Conservation (phyloP, 352 stramenopile genomes). For the Globisporangium alternatum region DNA sequence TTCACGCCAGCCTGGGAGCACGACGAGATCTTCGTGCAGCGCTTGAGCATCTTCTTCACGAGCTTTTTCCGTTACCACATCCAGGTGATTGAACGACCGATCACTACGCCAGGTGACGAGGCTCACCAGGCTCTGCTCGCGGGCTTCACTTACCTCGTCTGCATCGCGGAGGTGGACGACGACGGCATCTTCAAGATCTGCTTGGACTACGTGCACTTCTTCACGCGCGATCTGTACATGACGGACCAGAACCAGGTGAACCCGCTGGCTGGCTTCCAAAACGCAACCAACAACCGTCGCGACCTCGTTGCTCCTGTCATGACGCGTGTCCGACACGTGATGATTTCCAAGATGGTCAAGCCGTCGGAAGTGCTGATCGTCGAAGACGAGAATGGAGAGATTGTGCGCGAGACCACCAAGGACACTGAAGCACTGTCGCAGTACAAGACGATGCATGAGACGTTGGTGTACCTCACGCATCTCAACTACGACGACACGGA, state of each 20-base stretch:
- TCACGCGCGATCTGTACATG: conserved; percentile 96
- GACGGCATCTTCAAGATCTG: conserved; percentile 99
- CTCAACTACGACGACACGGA: conserved; percentile 99
- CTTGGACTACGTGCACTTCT: conserved; percentile 97
- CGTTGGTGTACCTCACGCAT: conserved; percentile 99
- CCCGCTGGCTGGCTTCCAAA: conserved; percentile 57
- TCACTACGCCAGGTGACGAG: conserved; percentile 73
- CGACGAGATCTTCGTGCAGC: conserved; percentile 97
- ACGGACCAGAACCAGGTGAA: conserved; percentile 80
- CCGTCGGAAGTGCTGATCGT: conserved; percentile 99
- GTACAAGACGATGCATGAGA: conserved; percentile 99
- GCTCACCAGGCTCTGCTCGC: conserved; percentile 89
- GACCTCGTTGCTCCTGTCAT: conserved; percentile 86
- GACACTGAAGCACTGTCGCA: conserved; percentile 99
- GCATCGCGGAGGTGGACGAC: conserved; percentile 91
- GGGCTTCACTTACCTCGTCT: conserved; percentile 92
- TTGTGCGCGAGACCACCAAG: conserved; percentile 97
- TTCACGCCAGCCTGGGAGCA: conserved; percentile 93
- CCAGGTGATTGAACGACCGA: conserved; percentile 91
- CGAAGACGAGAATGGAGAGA: conserved; percentile 98
- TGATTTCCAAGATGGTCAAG: conserved; percentile 99
- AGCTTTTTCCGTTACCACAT: conserved; percentile 95
- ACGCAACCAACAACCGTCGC: conserved; percentile 47
- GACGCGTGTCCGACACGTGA: conserved; percentile 94
- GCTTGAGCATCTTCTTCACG: conserved; percentile 96